Evolutionary conservation across 306 rosid species (phyloP).

Genomic region (Sicyos baderoa): DNA sequence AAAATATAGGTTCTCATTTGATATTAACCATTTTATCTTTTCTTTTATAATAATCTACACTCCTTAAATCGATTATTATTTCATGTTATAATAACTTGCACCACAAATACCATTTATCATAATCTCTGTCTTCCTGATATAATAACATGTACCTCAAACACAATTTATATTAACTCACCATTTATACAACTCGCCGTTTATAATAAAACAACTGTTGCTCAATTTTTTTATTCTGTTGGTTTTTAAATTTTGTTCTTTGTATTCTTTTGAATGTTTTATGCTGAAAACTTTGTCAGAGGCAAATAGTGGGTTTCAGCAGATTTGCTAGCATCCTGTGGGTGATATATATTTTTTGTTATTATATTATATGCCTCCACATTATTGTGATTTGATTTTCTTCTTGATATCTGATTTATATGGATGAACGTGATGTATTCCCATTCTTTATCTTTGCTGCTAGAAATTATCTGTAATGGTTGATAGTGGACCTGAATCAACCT

Average conservation of each 20-base stretch:
- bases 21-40: no score
- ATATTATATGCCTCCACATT: not conserved
- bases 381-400: not conserved
- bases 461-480: not conserved
- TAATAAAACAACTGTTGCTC: no score
- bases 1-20: no score
- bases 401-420: not conserved
- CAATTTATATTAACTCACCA: no score
- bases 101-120: no score
- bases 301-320: not conserved
- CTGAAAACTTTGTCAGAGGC: not conserved
- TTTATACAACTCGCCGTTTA: no score
- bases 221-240: not conserved
- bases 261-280: slow-evolving; percentile 8
- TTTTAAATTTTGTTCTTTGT: slow-evolving; percentile 5
- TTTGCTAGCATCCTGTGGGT: not conserved
- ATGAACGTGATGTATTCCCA: not conserved
- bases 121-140: no score
- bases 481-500: slow-evolving; percentile 1
- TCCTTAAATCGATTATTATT: no score
- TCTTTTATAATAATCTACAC: no score
- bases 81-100: no score
- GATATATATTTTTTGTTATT: not conserved
- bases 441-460: not conserved
- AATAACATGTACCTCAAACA: no score